Evolutionary conservation across 2,329 filamentous ascomycete species (phyloP), one percentile per base, ranked within the genome.

Genomic region (Juglanconis sp.): DNA sequence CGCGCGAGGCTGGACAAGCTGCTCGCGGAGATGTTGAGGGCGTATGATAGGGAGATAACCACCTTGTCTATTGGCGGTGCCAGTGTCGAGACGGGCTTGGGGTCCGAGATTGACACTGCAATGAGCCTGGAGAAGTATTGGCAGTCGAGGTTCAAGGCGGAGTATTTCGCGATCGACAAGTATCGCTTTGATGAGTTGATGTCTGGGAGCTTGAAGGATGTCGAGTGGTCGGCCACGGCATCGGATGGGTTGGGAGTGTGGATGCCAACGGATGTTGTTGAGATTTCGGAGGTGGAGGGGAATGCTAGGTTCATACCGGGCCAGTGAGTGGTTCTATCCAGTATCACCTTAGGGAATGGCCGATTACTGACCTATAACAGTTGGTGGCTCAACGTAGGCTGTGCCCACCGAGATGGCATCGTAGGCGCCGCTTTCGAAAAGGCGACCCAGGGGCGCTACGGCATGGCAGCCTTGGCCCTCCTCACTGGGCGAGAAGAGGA

Each of bases 361-460:
- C 2, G 42, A 40, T 7, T 4, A 40, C 56, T 64, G 44, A 60
- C 46, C 10, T 4, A 2, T 35, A n/a, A n/a, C 57, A 86, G 83
- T 58, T 87, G 81, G 83, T 86, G 83, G 81, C 68, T 83, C 17
- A 82, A 83, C 56, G 72, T 85, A 36, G 77, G 80, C 40, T 85
- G 82, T 64, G 83, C 81, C 2, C 74, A 80, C 61, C 77, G 81
- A 34, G 83, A 86, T 65, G 82, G 83, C 24, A 81, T 86, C 17
- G 76, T 84, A 8, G 73, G 71, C 7, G 76, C 71, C 56, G 73
- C 75, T 11, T 64, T 70, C 3, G 79, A 83, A 63, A 76, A 64
- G 13, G 74, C 79, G 0, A 81, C 80, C 9, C 77, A 73, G 59
- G 78, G 78, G 6, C 71, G 71, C 42, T 81, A 81, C 62, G 76